Evolutionary conservation across 2,329 filamentous ascomycete species (phyloP).

Genomic region (Lachnellula subtilissima): DNA sequence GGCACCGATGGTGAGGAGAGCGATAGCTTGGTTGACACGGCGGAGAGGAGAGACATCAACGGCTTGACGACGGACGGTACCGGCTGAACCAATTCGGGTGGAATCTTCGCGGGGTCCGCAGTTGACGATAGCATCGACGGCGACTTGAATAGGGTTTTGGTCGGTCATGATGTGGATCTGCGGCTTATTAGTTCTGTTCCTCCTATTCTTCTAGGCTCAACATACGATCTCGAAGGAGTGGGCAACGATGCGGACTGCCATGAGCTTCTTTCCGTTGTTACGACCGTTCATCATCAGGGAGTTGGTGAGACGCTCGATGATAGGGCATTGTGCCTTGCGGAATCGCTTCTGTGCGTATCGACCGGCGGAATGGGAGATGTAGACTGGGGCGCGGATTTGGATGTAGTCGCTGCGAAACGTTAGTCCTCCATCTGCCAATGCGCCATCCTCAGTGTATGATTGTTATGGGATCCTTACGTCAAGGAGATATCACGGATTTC

Average conservation of each 20-base stretch:
- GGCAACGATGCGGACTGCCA: slow-evolving; percentile 98
- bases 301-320: slow-evolving; percentile 99
- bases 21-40: slow-evolving; percentile 99
- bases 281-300: slow-evolving; percentile 99
- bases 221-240: slow-evolving; percentile 99
- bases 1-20: slow-evolving; percentile 97
- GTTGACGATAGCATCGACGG: slow-evolving; percentile 99
- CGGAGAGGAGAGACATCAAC: slow-evolving; percentile 99
- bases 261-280: slow-evolving; percentile 99
- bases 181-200: slow-evolving; percentile 15
- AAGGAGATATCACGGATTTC: slow-evolving; percentile 99
- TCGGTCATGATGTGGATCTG: slow-evolving; percentile 99
- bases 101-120: slow-evolving; percentile 99
- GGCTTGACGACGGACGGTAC: slow-evolving; percentile 99
- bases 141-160: slow-evolving; percentile 99
- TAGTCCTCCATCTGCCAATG: slow-evolving; percentile 23
- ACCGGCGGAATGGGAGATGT: slow-evolving; percentile 97
- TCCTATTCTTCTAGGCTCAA: slow-evolving; percentile 30
- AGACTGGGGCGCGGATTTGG: slow-evolving; percentile 98
- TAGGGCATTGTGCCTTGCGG: slow-evolving; percentile 99
- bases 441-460: slow-evolving; percentile 17
- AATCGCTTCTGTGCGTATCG: slow-evolving; percentile 99
- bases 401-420: slow-evolving; percentile 82
- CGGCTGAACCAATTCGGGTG: slow-evolving; percentile 98
- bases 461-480: slow-evolving; percentile 67